Evolutionary conservation across 257 asterid genomes (phyloP), one percentile per base, ranked within the genome.

Genomic region (Petrea volubilis): DNA sequence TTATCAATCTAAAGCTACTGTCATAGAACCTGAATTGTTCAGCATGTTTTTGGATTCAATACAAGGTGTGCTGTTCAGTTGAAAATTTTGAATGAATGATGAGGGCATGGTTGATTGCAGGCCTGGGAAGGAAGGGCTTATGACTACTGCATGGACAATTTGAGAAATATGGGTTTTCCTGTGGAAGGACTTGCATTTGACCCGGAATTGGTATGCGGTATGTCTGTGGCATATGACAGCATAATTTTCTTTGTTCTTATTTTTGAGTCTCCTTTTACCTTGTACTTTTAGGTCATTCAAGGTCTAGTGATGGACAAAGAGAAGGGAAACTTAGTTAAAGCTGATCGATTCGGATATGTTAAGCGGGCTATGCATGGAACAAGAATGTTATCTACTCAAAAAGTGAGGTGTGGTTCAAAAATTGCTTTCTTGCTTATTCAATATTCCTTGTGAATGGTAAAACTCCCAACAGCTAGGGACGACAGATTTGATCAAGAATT

Each of bases 41-140:
- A 52, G 60, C 58, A 29, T 70, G 64, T 24, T 52, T 56, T 5
- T 65, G 41, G 23, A 55, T 60, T 65, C 41, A 14, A 49, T 51
- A 6, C 50, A 15, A 58, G 31, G 14, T 40, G 57, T 69, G 55
- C 31, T 61, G 33, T 60, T 64, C 63, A 49, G 29, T 41, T 50
- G 53, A 58, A 36, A 47, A 11, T 17, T n/a, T n/a, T n/a, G n/a
- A n/a, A 41, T 46, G 63, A 43, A 25, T 31, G 47, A 71, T 41
- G 29, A 4, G 59, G 44, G 53, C 28, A 50, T 71, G 55, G 33
- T 50, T 72, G 47, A 52, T 79, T 76, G 71, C 89, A 91, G 96
- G 97, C 96, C 27, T 91, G 97, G 97, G 97, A 91, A 74, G 97
- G 97, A 63, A 87, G 97, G 87, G 97, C 97, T 67, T 91, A 91